Base-by-base conservation (phyloP, 306 rosid species). In the Trifolium repens region DNA sequence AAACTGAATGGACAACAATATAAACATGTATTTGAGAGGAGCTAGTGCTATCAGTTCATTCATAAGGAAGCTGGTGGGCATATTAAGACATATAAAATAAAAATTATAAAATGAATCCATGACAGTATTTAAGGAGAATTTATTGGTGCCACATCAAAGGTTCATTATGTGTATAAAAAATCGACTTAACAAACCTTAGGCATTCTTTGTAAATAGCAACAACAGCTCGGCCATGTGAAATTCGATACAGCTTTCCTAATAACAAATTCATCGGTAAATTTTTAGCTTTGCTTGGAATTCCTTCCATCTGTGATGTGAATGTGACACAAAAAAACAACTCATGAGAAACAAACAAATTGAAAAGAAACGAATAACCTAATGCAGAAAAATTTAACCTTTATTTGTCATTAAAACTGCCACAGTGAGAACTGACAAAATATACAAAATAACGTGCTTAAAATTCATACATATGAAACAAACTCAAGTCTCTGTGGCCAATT, bases 151-250 rank as follows among this genome's bases (percentile, higher is more conserved):
- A 10, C 24, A 82, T 77, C 67, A 66, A 40, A 73, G 72, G 58
- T 24, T 64, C 74, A 82, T 54, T 13, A 27, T 60, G 42, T 55
- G 37, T 39, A 39, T 62, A 69, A 65, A 60, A 69, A 67, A 69
- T 49, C 40, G 34, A 40, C 24, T 42, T 83, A 35, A 71, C 89
- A 65, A 80, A 94, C 99, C 99, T 92, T 71, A 94, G 80, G 81
- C 99, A 92, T 78, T 94, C 99, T 87, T 94, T 94, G 89, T 90
- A 94, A 85, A 89, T 89, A 79, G 91, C 69, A 83, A 88, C 81
- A 59, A 97, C 99, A 62, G 91, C 89, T 80, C 98, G 96, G 37
- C 85, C 88, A 85, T 94, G 96, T 82, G 91, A 85, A 73, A 81
- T 82, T 79, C 98, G 87, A 73, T 90, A 90, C 65, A 94, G 92